Conservation (phyloP, 2,329 filamentous ascomycete genomes). For the Venturia pyrina region DNA sequence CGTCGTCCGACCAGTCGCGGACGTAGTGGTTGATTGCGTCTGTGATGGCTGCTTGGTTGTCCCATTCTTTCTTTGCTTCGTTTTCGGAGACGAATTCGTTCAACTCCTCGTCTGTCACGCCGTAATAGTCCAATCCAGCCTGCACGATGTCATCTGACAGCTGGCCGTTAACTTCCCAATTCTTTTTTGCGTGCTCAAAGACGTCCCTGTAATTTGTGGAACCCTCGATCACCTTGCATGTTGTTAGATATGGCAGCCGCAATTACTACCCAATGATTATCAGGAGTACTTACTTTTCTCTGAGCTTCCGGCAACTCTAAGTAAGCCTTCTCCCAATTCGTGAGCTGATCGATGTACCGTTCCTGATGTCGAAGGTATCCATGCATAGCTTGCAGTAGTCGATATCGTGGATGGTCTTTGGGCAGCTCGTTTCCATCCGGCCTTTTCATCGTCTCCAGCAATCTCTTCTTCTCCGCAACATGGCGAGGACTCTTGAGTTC, state of each 20-base stretch:
- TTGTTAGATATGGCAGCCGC: not conserved
- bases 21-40: slow-evolving; percentile 12
- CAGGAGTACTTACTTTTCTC: not conserved
- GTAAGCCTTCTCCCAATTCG: slow-evolving; percentile 6
- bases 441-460: not conserved
- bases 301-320: not conserved
- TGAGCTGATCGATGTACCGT: slow-evolving; percentile 3
- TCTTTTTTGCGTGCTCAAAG: not conserved
- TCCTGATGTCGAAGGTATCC: slow-evolving; percentile 3
- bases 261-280: not conserved
- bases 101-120: not conserved
- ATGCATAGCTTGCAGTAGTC: slow-evolving; percentile 2
- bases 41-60: slow-evolving; percentile 7
- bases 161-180: slow-evolving; percentile 3
- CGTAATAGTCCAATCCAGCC: slow-evolving; percentile 7
- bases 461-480: slow-evolving; percentile 4
- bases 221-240: not conserved
- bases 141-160: not conserved
- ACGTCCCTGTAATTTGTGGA: slow-evolving; percentile 3
- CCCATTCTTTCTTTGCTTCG: slow-evolving; percentile 6
- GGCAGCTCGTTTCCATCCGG: not conserved
- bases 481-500: slow-evolving; percentile 1
- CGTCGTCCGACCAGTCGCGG: slow-evolving; percentile 11
- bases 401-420: slow-evolving; percentile 1
- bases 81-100: not conserved